phyloP scores from a whole-genome alignment of 805 yeast species.

The Monosporozyma aquatica region DNA sequence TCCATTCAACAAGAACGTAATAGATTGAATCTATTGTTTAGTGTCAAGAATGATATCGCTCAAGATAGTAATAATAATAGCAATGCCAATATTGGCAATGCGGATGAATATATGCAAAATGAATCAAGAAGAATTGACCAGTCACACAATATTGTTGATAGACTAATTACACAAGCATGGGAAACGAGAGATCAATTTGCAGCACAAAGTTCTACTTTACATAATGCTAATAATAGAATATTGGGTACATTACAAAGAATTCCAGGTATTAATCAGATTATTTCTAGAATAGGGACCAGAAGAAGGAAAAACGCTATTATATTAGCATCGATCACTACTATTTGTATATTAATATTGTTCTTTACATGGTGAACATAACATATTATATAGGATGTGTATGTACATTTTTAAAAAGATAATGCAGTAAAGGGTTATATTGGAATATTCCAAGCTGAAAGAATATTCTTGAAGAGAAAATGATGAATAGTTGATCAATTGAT shows the following conservation, averaged over 20 bases:
- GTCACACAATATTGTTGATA: conserved; percentile 69
- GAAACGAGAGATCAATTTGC: conserved; percentile 80
- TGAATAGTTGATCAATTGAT: no score
- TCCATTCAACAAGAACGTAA: conserved; percentile 67
- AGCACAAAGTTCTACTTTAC: conserved; percentile 58
- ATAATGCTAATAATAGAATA: conserved; percentile 55
- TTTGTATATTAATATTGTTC: conserved; percentile 63
- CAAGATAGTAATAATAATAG: conserved; percentile 39
- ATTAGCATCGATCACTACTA: conserved; percentile 62
- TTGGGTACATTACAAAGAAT: conserved; percentile 53
- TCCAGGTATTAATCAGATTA: conserved; percentile 74
- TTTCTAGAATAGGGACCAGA: conserved; percentile 76
- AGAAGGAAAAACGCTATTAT: conserved; percentile 81
- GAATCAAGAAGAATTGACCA: conserved; percentile 67
- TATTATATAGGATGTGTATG: no score
- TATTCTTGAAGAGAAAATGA: no score
- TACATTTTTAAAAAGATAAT: no score
- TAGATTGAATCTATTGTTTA: conserved; percentile 60
- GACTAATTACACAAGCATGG: conserved; percentile 73
- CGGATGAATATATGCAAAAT: conserved; percentile 66
- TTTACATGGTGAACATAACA: conserved; percentile 42
- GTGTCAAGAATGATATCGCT: conserved; percentile 73
- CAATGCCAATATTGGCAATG: conserved; percentile 29
- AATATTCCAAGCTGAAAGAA: no score
- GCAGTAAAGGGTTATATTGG: no score